A percentile compares a stretch with the other conserved stretches of the same genome.
These are phyloP conservation scores for Leptoxyphium fumago DNA, from an alignment of 2,329 filamentous ascomycete species.

Conservation along the genomic window DNA sequence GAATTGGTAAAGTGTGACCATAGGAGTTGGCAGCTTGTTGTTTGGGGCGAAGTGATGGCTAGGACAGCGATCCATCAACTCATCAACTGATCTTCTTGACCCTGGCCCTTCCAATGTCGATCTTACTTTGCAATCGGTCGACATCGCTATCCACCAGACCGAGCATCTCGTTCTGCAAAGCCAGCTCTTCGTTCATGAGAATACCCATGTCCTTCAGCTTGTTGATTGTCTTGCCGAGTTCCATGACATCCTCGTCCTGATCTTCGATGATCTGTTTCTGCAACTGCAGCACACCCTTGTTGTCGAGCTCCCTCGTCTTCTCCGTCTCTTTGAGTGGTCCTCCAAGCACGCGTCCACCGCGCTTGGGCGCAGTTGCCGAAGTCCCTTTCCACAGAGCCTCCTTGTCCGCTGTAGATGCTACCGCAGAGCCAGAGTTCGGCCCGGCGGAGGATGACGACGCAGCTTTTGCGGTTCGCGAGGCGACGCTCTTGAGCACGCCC, in stretches of 20 bases:
- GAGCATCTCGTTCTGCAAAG: conserved; percentile 56
- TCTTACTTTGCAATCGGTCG: conserved; percentile 51
- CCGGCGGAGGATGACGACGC: conserved; percentile 4
- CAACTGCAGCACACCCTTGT: conserved; percentile 56
- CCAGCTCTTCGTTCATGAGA: conserved; percentile 59
- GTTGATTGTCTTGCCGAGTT: conserved; percentile 52
- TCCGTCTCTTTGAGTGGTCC: conserved; percentile 58
- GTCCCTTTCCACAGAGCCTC: conserved; percentile 20
- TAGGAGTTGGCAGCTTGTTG: too few relatives aligned
- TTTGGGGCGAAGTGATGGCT: too few relatives aligned
- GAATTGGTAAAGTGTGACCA: too few relatives aligned
- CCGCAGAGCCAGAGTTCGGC: conserved; percentile 15
- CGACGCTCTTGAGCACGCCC: conserved; percentile 52
- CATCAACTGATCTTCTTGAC: conserved; percentile 44
- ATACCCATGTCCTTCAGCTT: conserved; percentile 66
- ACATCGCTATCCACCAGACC: conserved; percentile 51
- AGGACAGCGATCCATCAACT: too few relatives aligned
- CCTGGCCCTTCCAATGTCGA: conserved; percentile 59
- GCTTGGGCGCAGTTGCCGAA: conserved; percentile 10
- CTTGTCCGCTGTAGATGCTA: conserved; percentile 23
- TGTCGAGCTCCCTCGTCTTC: conserved; percentile 62
- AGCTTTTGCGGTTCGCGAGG: conserved; percentile 29
- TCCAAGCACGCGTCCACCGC: conserved; percentile 50
- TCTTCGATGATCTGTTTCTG: conserved; percentile 60
- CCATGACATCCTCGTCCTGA: conserved; percentile 59